phyloP scores from a whole-genome alignment of 768 basidiomycete species.

The Suillus spraguei region DNA sequence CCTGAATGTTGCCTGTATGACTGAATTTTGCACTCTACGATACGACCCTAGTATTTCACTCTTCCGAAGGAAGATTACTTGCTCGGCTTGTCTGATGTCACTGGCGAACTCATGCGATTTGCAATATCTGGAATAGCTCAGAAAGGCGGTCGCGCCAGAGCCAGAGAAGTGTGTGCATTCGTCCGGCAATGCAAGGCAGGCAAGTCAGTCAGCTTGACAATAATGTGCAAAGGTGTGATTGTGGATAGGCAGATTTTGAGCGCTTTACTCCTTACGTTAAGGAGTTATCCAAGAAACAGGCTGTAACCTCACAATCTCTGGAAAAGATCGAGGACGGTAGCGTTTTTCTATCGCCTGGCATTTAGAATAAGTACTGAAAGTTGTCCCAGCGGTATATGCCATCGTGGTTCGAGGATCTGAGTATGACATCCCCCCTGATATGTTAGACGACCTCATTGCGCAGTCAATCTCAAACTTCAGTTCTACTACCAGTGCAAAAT shows the following conservation, averaged over 20 bases:
- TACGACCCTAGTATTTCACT: constrained; percentile 63
- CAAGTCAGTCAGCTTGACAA: constrained; percentile 26
- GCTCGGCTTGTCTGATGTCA: constrained; percentile 91
- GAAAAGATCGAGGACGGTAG: constrained; percentile 93
- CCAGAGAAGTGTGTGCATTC: constrained; percentile 65
- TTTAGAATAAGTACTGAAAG: constrained; percentile 14
- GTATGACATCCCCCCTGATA: constrained; percentile 66
- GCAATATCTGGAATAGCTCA: constrained; percentile 82
- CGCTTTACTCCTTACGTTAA: constrained; percentile 67
- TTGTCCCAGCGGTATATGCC: constrained; percentile 63
- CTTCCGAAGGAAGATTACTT: constrained; percentile 84
- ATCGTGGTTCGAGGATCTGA: constrained; percentile 73
- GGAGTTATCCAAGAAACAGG: constrained; percentile 85
- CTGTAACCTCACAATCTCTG: constrained; percentile 83
- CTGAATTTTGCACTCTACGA: constrained; percentile 9
- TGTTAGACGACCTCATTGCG: constrained; percentile 69
- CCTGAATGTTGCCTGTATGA: constrained; percentile 9
- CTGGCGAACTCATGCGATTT: constrained; percentile 95
- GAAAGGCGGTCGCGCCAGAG: constrained; percentile 64
- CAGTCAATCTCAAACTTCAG: constrained; percentile 43
- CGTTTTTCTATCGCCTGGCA: constrained; percentile 19
- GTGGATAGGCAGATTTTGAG: constrained; percentile 66
- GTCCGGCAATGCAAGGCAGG: constrained; percentile 78
- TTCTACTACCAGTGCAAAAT: constrained; percentile 12
- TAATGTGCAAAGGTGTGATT: constrained; percentile 3